These are phyloP conservation scores for Ramularia endophylla DNA, from an alignment of 2,329 filamentous ascomycete species.

Conservation along the genomic window DNA sequence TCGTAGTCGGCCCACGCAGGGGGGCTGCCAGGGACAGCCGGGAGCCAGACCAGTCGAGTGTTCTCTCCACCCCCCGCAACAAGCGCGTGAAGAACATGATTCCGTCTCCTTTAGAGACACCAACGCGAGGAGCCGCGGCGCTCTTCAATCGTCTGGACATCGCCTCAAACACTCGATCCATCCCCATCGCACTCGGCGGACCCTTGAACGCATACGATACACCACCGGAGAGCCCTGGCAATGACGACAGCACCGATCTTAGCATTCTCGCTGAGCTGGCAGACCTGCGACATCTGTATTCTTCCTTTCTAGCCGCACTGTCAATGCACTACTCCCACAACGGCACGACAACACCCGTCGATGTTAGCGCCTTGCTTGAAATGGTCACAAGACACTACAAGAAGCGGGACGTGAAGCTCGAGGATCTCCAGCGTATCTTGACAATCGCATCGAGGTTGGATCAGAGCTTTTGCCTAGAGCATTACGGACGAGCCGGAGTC, in stretches of 20 bases:
- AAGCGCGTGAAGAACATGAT: conserved; percentile 29
- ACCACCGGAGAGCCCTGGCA: conserved; percentile 28
- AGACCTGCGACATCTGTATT: conserved; percentile 42
- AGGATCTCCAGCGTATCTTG: conserved; percentile 43
- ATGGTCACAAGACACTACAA: conserved; percentile 41
- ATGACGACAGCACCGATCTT: conserved; percentile 11
- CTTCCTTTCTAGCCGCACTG: conserved; percentile 45
- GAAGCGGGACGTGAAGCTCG: conserved; percentile 40
- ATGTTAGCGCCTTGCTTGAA: conserved; percentile 36
- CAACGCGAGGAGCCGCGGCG: conserved; percentile 28
- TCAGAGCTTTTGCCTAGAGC: conserved; percentile 22
- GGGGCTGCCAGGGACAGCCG: conserved; percentile 1
- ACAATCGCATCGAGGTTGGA: conserved; percentile 32
- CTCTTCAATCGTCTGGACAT: conserved; percentile 32
- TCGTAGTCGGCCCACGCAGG: conserved; percentile 7
- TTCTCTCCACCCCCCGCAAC: conserved; percentile 24
- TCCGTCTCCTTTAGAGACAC: conserved; percentile 29
- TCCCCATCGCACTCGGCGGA: conserved; percentile 16
- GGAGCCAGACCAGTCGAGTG: conserved; percentile 1
- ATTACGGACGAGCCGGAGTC: conserved; percentile 27
- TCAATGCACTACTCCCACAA: conserved; percentile 47
- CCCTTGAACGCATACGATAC: conserved; percentile 24
- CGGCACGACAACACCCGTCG: conserved; percentile 39
- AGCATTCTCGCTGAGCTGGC: conserved; percentile 38
- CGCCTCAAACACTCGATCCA: conserved; percentile 15